Evolutionary conservation across 768 basidiomycete species (phyloP).

Genomic region (Lactifluus pinguis): DNA sequence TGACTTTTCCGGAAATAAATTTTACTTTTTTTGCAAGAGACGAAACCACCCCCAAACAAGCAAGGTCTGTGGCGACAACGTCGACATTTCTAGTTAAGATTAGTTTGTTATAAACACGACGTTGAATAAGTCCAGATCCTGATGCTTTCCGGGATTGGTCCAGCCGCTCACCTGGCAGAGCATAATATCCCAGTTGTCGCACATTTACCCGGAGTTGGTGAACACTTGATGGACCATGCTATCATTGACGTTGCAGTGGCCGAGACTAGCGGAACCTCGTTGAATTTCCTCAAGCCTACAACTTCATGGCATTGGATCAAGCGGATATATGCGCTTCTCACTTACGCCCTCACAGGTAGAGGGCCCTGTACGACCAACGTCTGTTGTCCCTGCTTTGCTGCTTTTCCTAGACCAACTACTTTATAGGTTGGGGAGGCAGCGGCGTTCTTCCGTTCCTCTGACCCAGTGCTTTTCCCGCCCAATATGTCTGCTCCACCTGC

Average conservation of each 20-base stretch:
- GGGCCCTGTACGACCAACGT: slow-evolving; percentile 53
- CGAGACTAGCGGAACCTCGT: slow-evolving; percentile 39
- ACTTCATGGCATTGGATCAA: neutral
- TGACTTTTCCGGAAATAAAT: too few relatives aligned
- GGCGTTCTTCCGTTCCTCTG: slow-evolving; percentile 45
- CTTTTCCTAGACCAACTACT: neutral
- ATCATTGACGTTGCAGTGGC: slow-evolving; percentile 43
- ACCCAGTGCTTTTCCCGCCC: slow-evolving; percentile 37
- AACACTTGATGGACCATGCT: slow-evolving; percentile 63
- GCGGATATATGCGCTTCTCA: slow-evolving; percentile 23
- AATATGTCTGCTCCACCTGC: neutral
- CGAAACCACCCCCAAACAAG: too few relatives aligned
- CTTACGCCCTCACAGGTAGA: slow-evolving; percentile 37
- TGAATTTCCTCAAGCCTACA: slow-evolving; percentile 30
- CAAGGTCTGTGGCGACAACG: too few relatives aligned
- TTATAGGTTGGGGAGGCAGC: slow-evolving; percentile 36
- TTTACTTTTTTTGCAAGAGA: too few relatives aligned
- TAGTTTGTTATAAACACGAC: neutral
- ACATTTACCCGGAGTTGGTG: slow-evolving; percentile 67
- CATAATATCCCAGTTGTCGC: slow-evolving; percentile 46
- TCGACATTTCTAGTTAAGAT: too few relatives aligned
- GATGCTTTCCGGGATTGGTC: slow-evolving; percentile 72
- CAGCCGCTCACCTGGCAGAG: slow-evolving; percentile 43
- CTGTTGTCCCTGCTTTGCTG: slow-evolving; percentile 5
- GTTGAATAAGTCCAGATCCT: slow-evolving; percentile 37